phyloP scores from a whole-genome alignment of 495 filamentous ascomycete species.

The Aspergillus bertholletiae region DNA sequence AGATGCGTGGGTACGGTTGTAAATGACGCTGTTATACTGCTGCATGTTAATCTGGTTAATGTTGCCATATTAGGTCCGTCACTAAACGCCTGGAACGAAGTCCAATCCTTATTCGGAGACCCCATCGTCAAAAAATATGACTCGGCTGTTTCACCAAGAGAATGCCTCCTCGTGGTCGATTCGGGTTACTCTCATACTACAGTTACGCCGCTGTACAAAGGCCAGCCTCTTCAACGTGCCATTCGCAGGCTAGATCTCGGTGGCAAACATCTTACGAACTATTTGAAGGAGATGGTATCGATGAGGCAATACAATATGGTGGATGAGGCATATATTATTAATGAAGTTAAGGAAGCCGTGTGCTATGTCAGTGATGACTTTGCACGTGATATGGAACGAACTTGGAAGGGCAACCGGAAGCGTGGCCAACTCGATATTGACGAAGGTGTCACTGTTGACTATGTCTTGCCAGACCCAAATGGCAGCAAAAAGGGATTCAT shows the following conservation, averaged over 20 bases:
- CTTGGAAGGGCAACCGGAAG: constrained; percentile 75
- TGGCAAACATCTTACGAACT: constrained; percentile 92
- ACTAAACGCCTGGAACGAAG: constrained; percentile 82
- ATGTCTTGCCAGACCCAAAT: constrained; percentile 90
- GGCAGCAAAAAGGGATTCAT: constrained; percentile 66
- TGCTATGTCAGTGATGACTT: constrained; percentile 85
- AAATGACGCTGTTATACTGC: neutral
- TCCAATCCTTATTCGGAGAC: constrained; percentile 59
- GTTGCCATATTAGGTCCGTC: constrained; percentile 48
- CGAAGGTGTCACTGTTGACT: constrained; percentile 84
- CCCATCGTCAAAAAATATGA: constrained; percentile 28
- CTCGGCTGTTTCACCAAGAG: constrained; percentile 53
- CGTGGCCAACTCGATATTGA: constrained; percentile 32
- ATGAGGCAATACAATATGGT: constrained; percentile 91
- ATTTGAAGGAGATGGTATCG: constrained; percentile 85
- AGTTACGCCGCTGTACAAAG: constrained; percentile 80
- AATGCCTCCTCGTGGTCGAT: constrained; percentile 85
- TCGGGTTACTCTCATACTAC: constrained; percentile 92
- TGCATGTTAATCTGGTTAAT: constrained; percentile 4
- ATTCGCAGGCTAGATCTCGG: constrained; percentile 88
- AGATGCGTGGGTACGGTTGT: constrained; percentile 54
- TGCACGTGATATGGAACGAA: constrained; percentile 69
- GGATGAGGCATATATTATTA: constrained; percentile 87
- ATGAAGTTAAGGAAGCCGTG: constrained; percentile 88
- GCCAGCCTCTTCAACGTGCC: constrained; percentile 72